These are phyloP conservation scores for Tuber calosporum DNA, from an alignment of 495 filamentous ascomycete species.

Conservation along the genomic window DNA sequence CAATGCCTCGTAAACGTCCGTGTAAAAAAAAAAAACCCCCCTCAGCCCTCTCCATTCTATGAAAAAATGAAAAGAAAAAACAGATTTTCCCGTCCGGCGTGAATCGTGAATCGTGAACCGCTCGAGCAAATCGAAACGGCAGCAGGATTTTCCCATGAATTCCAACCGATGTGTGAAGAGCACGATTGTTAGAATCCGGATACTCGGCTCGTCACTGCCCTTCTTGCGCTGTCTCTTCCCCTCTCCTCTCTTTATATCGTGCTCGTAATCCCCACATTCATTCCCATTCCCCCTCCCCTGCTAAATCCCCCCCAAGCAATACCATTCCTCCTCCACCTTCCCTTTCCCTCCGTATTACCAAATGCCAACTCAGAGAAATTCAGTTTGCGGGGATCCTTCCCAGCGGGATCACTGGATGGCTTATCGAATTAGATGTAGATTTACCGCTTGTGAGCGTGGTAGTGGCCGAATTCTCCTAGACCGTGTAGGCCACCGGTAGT, in stretches of 20 bases:
- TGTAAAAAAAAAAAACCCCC: neutral
- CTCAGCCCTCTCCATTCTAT: neutral
- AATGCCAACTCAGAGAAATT: neutral
- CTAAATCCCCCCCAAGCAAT: neutral
- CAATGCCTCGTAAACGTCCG: neutral
- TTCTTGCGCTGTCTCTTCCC: neutral
- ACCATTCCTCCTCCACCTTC: neutral
- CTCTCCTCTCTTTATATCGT: neutral
- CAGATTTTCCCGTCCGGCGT: neutral
- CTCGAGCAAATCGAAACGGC: conserved; percentile 3
- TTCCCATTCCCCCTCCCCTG: neutral
- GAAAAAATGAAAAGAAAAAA: too few relatives aligned
- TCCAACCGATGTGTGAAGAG: neutral
- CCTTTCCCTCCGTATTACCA: neutral
- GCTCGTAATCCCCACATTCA: neutral
- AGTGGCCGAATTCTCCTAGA: neutral
- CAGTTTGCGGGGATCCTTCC: neutral
- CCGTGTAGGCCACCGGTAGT: neutral
- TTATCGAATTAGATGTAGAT: neutral
- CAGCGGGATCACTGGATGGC: neutral
- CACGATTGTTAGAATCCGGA: neutral
- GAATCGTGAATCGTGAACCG: conserved; percentile 5
- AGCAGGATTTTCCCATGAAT: neutral
- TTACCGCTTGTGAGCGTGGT: neutral
- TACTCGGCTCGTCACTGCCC: neutral